Percentiles rank a stretch among this genome's conserved stretches.
Conservation (phyloP, 192 early-diverging fungal genomes). For the Umbelopsis sp. region DNA sequence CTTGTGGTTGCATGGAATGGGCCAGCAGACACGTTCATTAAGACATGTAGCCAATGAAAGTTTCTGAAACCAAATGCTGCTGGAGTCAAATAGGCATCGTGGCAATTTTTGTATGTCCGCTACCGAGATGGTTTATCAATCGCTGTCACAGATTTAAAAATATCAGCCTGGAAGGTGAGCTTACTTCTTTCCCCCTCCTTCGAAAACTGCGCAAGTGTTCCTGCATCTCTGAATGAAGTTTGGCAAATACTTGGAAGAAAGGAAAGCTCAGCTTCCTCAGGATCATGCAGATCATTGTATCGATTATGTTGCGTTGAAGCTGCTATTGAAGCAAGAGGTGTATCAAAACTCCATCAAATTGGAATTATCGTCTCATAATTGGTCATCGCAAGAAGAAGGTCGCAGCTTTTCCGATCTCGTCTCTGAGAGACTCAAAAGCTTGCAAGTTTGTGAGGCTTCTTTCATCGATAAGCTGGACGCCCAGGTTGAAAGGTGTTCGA, state of each 20-base stretch:
- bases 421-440: conserved; percentile 50
- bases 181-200: not conserved
- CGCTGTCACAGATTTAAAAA: not conserved
- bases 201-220: not conserved
- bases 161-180: not conserved
- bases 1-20: too few relatives aligned
- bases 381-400: conserved; percentile 34
- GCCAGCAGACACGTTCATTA: too few relatives aligned
- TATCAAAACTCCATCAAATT: conserved; percentile 58
- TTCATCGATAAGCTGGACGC: conserved; percentile 71
- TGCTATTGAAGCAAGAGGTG: conserved; percentile 64
- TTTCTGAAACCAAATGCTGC: too few relatives aligned
- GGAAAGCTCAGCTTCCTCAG: conserved; percentile 62
- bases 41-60: too few relatives aligned
- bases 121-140: too few relatives aligned
- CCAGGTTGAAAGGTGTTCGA: conserved; percentile 64
- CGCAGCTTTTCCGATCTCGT: conserved; percentile 61
- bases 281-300: conserved; percentile 72
- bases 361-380: conserved; percentile 24
- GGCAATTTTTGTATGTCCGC: too few relatives aligned
- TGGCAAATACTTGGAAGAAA: conserved; percentile 69
- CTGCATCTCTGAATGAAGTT: conserved; percentile 64
- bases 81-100: too few relatives aligned
- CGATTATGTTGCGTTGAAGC: conserved; percentile 72
- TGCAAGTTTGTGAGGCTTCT: conserved; percentile 63